These are phyloP conservation scores for Tothia fuscella DNA, from an alignment of 2,329 filamentous ascomycete species.

Conservation along the genomic window DNA sequence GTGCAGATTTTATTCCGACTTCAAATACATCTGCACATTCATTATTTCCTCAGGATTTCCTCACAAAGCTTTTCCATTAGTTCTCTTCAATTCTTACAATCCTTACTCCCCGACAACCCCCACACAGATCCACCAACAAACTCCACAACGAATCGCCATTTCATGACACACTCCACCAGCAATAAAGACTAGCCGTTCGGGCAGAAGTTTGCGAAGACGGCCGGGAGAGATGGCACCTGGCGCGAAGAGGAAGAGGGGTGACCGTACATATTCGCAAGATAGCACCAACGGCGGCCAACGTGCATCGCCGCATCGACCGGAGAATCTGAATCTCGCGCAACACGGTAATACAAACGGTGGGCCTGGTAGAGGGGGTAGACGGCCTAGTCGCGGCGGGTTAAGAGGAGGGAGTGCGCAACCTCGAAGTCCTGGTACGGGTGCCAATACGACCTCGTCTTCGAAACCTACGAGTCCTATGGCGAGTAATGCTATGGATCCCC, in stretches of 20 bases:
- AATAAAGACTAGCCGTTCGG: no score
- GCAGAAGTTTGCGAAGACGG: no score
- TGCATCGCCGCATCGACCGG: slow-evolving; percentile 40
- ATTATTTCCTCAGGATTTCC: no score
- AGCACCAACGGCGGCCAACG: slow-evolving; percentile 19
- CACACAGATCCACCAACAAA: no score
- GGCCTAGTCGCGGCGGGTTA: slow-evolving; percentile 7
- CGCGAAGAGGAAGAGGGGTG: slow-evolving; percentile 45
- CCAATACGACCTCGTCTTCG: not conserved
- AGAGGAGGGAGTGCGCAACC: slow-evolving; percentile 2
- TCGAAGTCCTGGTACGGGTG: not conserved
- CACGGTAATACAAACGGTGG: slow-evolving; percentile 22
- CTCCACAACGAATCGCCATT: no score
- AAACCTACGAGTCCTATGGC: not conserved
- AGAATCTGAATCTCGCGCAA: slow-evolving; percentile 40
- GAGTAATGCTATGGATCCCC: not conserved
- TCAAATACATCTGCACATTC: no score
- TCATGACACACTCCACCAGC: no score
- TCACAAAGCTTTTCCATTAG: no score
- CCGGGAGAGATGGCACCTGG: slow-evolving; percentile 37
- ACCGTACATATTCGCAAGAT: slow-evolving; percentile 31
- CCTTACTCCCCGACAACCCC: no score
- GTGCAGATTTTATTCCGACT: no score
- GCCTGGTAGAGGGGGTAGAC: slow-evolving; percentile 10
- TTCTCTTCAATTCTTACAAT: no score